Evolutionary conservation across 2,329 filamentous ascomycete genomes (phyloP), one percentile per base, ranked within the genome.

Genomic region (Colletotrichum sansevieriae): DNA sequence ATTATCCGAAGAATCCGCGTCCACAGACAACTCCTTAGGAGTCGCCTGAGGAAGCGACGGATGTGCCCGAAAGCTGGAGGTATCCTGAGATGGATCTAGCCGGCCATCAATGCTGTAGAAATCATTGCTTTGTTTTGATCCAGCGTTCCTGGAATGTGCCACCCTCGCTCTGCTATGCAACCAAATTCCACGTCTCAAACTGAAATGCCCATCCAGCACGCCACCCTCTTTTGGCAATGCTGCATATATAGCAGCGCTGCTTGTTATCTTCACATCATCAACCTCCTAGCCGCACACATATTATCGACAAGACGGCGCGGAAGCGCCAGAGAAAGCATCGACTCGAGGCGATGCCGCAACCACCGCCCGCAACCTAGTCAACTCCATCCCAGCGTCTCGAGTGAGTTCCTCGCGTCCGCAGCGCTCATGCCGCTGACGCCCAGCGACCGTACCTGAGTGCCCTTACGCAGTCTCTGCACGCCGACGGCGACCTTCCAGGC

Each of bases 401-500:
- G 78, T 35, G 85, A 84, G 18, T 77, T 82, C 72, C 83, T 83
- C 11, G 87, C 84, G 73, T 91, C 90, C 15, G 80, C 74, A 11
- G 81, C 78, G 55, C 83, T 80, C 81, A 91, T 85, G 51, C 84
- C 83, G 64, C 85, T 83, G 37, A 91, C 84, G 5, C 87, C 87
- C 52, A 91, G 80, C 65, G 87, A 84, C 61, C 88, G 82, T 37
- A 86, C 87, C 76, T 90, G 88, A 3, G 85, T 86, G 5, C 90
- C 89, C 62, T 84, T 84, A 60, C 88, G 81, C 73, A 92, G 78
- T 51, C 86, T 83, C 76, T 90, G 87, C 72, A 92, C 75, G 2
- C 88, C 89, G 41, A 87, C 81, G 1, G 88, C 83, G 25, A 92
- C 81, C 83, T 92, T 92, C 90, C 90, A 92, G 33, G 85, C 85